Conservation (phyloP, 495 filamentous ascomycete species). For the Stereocaulon alpinum region DNA sequence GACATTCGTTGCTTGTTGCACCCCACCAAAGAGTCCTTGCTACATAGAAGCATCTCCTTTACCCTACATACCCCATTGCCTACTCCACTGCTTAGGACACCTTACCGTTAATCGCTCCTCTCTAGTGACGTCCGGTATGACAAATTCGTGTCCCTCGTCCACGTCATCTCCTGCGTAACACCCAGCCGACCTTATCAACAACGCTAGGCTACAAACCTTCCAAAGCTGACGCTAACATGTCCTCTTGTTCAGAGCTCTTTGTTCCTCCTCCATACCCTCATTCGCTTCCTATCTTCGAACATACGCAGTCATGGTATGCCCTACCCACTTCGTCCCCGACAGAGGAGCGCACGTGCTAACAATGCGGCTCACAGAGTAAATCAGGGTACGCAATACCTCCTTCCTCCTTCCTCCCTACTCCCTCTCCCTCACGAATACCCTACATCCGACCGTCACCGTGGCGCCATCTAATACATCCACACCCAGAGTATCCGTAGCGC, state of each 20-base stretch:
- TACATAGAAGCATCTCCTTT: background rate
- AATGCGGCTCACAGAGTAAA: conserved; percentile 42
- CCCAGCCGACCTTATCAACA: background rate
- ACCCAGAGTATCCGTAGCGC: conserved; percentile 63
- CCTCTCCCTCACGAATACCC: conserved; percentile 11
- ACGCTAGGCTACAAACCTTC: conserved; percentile 6
- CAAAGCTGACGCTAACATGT: conserved; percentile 1
- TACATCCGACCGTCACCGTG: conserved; percentile 4
- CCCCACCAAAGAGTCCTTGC: background rate
- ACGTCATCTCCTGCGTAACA: background rate
- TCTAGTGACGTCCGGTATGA: background rate
- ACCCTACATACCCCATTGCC: background rate
- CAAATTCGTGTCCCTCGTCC: background rate
- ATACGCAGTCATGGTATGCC: conserved; percentile 5
- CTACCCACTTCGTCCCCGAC: background rate
- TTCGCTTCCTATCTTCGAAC: background rate
- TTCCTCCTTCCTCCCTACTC: conserved; percentile 18
- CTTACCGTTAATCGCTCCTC: background rate
- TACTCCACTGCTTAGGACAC: background rate
- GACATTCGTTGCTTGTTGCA: background rate
- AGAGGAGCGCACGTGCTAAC: conserved; percentile 7
- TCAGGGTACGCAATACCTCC: conserved; percentile 47
- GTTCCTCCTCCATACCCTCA: background rate
- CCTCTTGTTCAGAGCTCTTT: background rate
- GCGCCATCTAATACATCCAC: background rate